phyloP scores from a whole-genome alignment of 805 yeast genomes.

The Sporopachydermia lactativora region DNA sequence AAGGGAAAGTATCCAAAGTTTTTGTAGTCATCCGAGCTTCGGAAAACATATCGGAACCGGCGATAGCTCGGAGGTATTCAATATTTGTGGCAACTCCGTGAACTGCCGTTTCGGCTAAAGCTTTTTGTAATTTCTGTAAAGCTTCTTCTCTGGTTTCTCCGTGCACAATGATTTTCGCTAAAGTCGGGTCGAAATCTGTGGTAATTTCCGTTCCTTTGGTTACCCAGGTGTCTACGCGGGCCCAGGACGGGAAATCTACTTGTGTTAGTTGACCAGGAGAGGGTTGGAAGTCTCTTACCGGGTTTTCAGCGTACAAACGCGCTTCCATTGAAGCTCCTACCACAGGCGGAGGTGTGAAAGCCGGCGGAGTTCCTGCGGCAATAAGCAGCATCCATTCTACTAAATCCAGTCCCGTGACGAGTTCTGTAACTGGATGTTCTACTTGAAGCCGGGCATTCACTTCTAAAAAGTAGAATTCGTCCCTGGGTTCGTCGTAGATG shows the following conservation, averaged over 20 bases:
- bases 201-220: slow-evolving; percentile 74
- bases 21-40: slow-evolving; percentile 78
- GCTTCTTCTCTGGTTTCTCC: slow-evolving; percentile 86
- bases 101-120: slow-evolving; percentile 74
- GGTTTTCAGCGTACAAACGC: slow-evolving; percentile 91
- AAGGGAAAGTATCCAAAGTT: slow-evolving; percentile 68
- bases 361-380: slow-evolving; percentile 84
- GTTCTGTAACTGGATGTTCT: slow-evolving; percentile 94
- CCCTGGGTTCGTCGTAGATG: slow-evolving; percentile 74
- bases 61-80: slow-evolving; percentile 79
- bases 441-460: slow-evolving; percentile 96
- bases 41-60: slow-evolving; percentile 71
- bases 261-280: slow-evolving; percentile 91
- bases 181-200: slow-evolving; percentile 91
- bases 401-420: slow-evolving; percentile 86
- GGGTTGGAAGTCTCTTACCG: slow-evolving; percentile 88
- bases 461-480: slow-evolving; percentile 88
- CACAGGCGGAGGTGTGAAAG: slow-evolving; percentile 41
- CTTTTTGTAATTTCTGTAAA: slow-evolving; percentile 57
- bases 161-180: slow-evolving; percentile 92
- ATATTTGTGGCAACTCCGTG: slow-evolving; percentile 83
- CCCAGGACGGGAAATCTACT: slow-evolving; percentile 77
- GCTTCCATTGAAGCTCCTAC: slow-evolving; percentile 96
- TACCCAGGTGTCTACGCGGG: slow-evolving; percentile 93
- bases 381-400: slow-evolving; percentile 95